Evolutionary conservation across 768 basidiomycete species (phyloP), one percentile per base, ranked within the genome.

Genomic region (Gyrodon lividus): DNA sequence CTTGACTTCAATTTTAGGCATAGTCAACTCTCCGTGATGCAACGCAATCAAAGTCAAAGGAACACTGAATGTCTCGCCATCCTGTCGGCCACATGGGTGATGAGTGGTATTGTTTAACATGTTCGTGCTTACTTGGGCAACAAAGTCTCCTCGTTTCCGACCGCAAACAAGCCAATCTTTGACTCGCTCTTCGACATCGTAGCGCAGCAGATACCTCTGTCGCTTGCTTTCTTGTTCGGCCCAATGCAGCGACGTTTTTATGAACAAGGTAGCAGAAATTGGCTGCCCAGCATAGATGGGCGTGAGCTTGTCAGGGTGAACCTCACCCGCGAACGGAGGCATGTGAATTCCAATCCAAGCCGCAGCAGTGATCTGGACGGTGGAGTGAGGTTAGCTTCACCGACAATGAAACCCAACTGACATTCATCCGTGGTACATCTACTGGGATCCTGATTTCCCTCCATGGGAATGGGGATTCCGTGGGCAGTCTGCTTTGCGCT

Each of bases 141-240:
- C 48, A 60, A 91, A 95, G 58, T 89, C 87, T 1, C 93, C 94
- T 46, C 87, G 82, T 70, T 94, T 96, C 37, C 79, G 78, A 8
- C 95, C 95, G 54, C 91, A 89, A 8, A 98, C 82, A 3, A 97
- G 75, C 95, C 95, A 98, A 57, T 91, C 88, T 43, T 82, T 83
- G 16, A 84, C 78, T 68, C 83, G 77, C 57, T 92, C 90, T 51
- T 89, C 84, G 14, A 97, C 76, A 56, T 94, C 90, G 62, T 87
- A 98, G 33, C 85, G 79, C 70, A 95, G 76, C 35, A 69, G 61
- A 63, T 84, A 87, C 48, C 67, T 69, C 19, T 66, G 70, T 24
- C 66, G 58, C 62, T 77, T 70, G 28, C 67, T 65, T 51, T 76
- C 67, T 57, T 60, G 72, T 6, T 77, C 73, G 28, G 84, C 78